Evolutionary conservation across 192 early-diverging fungal species (phyloP), one percentile per base, ranked within the genome.

Genomic region (Backusella macrospora): DNA sequence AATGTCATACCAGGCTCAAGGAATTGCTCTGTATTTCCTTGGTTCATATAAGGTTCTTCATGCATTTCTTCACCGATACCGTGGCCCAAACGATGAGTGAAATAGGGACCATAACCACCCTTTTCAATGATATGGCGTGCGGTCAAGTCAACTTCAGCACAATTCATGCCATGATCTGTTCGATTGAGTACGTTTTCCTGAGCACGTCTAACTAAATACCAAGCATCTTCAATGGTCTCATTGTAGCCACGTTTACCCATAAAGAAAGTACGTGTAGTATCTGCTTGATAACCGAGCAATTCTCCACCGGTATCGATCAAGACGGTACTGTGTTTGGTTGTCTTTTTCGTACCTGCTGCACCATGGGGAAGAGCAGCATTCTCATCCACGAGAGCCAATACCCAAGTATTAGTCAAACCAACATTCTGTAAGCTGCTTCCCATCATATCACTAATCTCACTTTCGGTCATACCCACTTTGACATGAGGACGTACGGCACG

Each of bases 21-120:
- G 3, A 67, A 49, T 5, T 80, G 79, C 8, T 75, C 75, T 1
- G 76, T 73, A 62, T 87, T 85, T 2, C 84, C 81, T 74, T 72
- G 77, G 34, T 84, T 84, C 70, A 86, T 70, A 55, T 82, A 87
- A n/a, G 86, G 86, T 38, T 85, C 83, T 67, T 87, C 86, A 62
- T 87, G 86, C 16, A 81, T 84, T 37, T 87, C 84, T 55, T 84
- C 21, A 0, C 86, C 86, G 14, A 87, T 73, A 0, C 86, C 86
- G 77, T 87, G 86, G 1, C 86, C 86, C 44, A 85, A 55, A 15
- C 84, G 79, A 70, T 87, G 86, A 10, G 81, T 84, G 40, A 87
- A 87, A 45, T 71, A 80, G 12, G 47, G 38, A 3, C 84, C 86
- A 59, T 80, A 84, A 0, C 83, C 81, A 45, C 74, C 76, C 3